Evolutionary conservation across 2,329 filamentous ascomycete species (phyloP).

Genomic region (Cordyceps farinosa): DNA sequence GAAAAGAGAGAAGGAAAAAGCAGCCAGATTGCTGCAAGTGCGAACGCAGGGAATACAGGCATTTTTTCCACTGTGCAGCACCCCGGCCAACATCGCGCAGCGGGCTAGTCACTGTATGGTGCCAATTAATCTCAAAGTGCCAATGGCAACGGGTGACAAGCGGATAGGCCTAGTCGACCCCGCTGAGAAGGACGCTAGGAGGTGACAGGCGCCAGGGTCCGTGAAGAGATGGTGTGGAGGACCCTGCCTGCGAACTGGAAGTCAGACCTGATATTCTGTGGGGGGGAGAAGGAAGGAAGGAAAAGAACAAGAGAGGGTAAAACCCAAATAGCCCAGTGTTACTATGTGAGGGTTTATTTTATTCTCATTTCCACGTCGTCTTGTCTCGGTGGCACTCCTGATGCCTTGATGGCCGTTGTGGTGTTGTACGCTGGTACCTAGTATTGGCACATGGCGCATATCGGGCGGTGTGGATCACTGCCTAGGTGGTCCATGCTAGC

Average conservation of each 20-base stretch:
- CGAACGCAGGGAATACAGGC: background rate
- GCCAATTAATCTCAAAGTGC: background rate
- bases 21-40: background rate
- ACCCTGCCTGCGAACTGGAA: no score
- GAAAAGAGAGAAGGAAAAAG: background rate
- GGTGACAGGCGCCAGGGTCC: background rate
- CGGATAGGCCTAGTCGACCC: background rate
- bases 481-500: no score
- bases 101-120: background rate
- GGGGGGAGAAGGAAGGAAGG: no score
- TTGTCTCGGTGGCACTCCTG: no score
- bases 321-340: no score
- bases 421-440: no score
- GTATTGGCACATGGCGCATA: no score
- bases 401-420: no score
- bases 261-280: background rate
- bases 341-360: no score
- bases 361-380: no score
- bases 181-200: background rate
- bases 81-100: background rate
- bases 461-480: no score
- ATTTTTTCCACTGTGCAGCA: background rate
- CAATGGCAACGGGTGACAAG: background rate
- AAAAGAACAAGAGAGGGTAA: background rate
- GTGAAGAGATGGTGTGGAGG: background rate